Conservation (phyloP, 768 basidiomycete species). For the Mycena vitilis region DNA sequence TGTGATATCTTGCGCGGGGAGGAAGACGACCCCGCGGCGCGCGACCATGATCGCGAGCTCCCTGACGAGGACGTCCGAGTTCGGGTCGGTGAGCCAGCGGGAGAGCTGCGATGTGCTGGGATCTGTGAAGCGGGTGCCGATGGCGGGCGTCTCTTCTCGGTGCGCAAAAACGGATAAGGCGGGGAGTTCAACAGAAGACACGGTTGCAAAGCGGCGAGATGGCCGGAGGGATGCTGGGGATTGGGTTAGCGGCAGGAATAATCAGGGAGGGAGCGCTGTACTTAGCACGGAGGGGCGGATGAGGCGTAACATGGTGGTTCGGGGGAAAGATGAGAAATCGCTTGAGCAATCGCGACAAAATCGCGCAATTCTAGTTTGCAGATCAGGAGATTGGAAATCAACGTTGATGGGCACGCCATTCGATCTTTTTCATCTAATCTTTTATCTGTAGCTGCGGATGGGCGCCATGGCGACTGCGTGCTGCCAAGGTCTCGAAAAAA, state of each 20-base stretch:
- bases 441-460: no score
- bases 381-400: no score
- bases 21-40: slow-evolving; percentile 73
- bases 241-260: background rate
- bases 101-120: slow-evolving; percentile 58
- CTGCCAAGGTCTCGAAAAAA: no score
- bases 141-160: slow-evolving; percentile 55
- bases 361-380: no score
- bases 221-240: background rate
- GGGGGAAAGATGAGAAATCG: background rate
- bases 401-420: no score
- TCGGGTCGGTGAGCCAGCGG: slow-evolving; percentile 52
- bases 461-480: no score
- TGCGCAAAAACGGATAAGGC: slow-evolving; percentile 38
- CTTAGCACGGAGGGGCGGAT: background rate
- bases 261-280: background rate
- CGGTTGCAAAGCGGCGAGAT: background rate
- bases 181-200: background rate
- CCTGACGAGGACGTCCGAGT: slow-evolving; percentile 60
- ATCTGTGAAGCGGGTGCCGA: slow-evolving; percentile 61
- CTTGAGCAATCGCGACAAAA: no score
- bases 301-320: background rate
- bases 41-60: slow-evolving; percentile 65
- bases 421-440: no score
- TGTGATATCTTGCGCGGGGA: slow-evolving; percentile 63